These are phyloP conservation scores for Aureobasidium sp. DNA, from an alignment of 2,329 filamentous ascomycete species.

Conservation along the genomic window DNA sequence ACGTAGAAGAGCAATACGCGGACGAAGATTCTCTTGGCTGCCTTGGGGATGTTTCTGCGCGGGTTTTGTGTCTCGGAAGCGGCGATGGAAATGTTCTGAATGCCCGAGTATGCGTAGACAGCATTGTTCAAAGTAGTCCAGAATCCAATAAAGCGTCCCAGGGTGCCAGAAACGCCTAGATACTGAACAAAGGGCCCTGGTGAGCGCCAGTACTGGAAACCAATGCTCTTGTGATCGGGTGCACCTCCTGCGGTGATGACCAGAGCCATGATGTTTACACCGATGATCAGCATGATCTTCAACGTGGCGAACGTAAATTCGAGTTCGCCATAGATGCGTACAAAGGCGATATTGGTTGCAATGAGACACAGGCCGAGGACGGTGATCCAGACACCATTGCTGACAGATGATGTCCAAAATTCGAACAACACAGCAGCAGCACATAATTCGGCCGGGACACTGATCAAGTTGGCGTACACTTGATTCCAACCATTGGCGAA, in stretches of 20 bases:
- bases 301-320: constrained; percentile 20
- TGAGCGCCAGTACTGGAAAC: constrained; percentile 21
- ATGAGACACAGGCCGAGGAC: constrained; percentile 47
- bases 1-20: constrained; percentile 50
- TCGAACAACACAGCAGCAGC: constrained; percentile 16
- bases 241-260: constrained; percentile 16
- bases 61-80: constrained; percentile 17
- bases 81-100: constrained; percentile 23
- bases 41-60: constrained; percentile 45
- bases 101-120: constrained; percentile 20
- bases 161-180: constrained; percentile 15
- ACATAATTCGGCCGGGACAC: constrained; percentile 16
- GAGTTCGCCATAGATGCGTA: constrained; percentile 31
- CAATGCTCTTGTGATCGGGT: constrained; percentile 18
- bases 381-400: constrained; percentile 50
- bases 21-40: constrained; percentile 51
- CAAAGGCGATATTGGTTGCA: constrained; percentile 54
- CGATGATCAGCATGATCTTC: constrained; percentile 22
- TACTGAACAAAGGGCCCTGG: constrained; percentile 22
- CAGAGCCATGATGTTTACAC: constrained; percentile 21
- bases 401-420: constrained; percentile 22
- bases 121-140: constrained; percentile 19
- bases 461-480: constrained; percentile 54
- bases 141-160: constrained; percentile 19
- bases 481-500: constrained; percentile 81